Evolutionary conservation across 768 basidiomycete species (phyloP), one percentile per base, ranked within the genome.

Genomic region (Panus rudis): DNA sequence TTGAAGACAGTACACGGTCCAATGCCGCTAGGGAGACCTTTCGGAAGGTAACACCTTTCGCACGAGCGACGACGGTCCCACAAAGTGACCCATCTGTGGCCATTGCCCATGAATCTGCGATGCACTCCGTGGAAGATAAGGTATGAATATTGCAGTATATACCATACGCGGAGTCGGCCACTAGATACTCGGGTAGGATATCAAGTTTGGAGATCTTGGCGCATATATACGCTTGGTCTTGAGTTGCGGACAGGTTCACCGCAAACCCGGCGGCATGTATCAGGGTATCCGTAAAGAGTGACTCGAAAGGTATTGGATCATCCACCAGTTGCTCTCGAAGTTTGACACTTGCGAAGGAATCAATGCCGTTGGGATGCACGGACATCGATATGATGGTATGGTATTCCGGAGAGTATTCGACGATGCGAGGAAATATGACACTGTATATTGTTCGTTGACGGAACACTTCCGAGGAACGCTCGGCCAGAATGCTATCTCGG

Each of bases 251-350:
- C 53, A 77, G 55, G 57, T 87, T 88, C 20, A 76, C 71, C 25
- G 85, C 62, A 59, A 87, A 84, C 3, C 85, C 85, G 0, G 83
- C 76, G 27, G 75, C 69, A 45, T 87, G 85, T 23, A 85, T 63
- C 23, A 87, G 63, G 0, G 79, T 76, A 49, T 87, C 84, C 45
- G 75, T 63, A 60, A 85, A 83, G 20, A 82, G 55, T 19, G 63
- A 46, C 33, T 65, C 49, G 7, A 47, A 27, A 1, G 72, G 70
- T n/a, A n/a, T n/a, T n/a, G n/a, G n/a, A n/a, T n/a, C n/a, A n/a
- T n/a, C n/a, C n/a, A n/a, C n/a, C n/a, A n/a, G n/a, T n/a, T n/a
- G n/a, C n/a, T n/a, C n/a, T n/a, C n/a, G n/a, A 12, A 81, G 61
- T 21, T 60, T 53, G 20, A 83, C 57, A 1, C 61, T 58, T 2